Base-by-base conservation (phyloP, 1,139 yeast species). In the Casaregolazyma lundiana region DNA sequence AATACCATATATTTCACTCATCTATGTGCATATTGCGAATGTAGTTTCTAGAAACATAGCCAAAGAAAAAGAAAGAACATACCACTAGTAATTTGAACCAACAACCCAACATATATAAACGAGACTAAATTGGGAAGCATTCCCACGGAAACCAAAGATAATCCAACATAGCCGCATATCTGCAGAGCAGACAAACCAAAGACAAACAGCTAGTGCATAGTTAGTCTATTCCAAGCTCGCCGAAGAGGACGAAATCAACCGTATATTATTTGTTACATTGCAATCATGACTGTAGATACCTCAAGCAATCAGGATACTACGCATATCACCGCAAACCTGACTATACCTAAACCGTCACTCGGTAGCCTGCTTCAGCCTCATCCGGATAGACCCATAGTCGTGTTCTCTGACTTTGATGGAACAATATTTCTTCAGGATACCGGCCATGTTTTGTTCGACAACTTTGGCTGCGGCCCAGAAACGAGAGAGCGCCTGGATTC, bases 351-450 rank as follows among this genome's bases (percentile, higher is more conserved):
- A 36, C 65, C 65, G 15, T 56, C 62, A 44, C 53, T 58, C 29
- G 60, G 62, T 4, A 55, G 61, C 34, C 51, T 61, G n/a, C 60
- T 61, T 8, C 48, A 59, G 13, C 57, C 60, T 21, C 61, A 59
- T 41, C 51, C 48, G 5, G 50, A 61, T 52, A 56, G 65, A 17
- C 66, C 65, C 35, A 54, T 67, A 46, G 69, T 68, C 41, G 64
- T 67, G 49, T 67, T 67, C 50, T 63, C 67, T 13, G 75, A 70
- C 56, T 71, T 71, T 53, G 75, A 71, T 55, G 75, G 75, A 26
- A 70, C 75, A 37, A 70, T 70, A 46, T 69, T 70, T 54, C 60
- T 67, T 46, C 75, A 70, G 52, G 75, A 70, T 50, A 70, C 75
- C 17, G 75, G 75, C 45, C 75, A 70, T 49, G 64, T 70, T 26